A percentile compares a stretch with the other conserved stretches of the same genome.
Evolutionary conservation across 2,329 filamentous ascomycete species (phyloP).

Genomic region (Teratosphaeria zuluensis): DNA sequence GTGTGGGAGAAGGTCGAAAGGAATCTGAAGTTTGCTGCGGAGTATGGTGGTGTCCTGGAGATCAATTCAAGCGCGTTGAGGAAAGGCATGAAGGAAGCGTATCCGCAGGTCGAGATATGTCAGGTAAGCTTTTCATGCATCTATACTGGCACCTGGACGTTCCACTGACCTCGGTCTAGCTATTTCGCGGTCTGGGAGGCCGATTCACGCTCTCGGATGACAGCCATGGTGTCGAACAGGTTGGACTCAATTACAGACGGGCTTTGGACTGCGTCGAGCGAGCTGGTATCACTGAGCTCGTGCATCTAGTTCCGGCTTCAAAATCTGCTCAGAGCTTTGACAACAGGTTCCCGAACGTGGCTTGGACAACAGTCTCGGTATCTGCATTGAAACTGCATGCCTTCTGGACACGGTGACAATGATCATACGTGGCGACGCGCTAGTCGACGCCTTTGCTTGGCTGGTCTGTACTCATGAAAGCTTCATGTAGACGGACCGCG

Average conservation of each 20-base stretch:
- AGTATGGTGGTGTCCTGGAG: constrained; percentile 76
- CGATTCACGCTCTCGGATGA: constrained; percentile 89
- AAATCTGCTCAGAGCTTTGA: constrained; percentile 17
- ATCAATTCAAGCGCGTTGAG: constrained; percentile 78
- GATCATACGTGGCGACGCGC: background rate
- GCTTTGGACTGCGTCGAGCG: constrained; percentile 61
- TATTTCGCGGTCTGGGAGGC: constrained; percentile 42
- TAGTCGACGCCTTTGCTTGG: background rate
- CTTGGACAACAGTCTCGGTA: constrained; percentile 13
- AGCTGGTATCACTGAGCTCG: constrained; percentile 53
- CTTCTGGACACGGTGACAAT: constrained; percentile 10
- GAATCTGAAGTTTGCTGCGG: constrained; percentile 61
- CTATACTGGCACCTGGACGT: background rate
- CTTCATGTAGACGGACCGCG: background rate
- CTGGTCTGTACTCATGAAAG: background rate
- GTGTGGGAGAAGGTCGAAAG: constrained; percentile 68
- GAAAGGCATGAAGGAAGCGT: constrained; percentile 85
- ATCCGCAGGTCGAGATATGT: constrained; percentile 71
- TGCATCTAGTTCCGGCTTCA: constrained; percentile 26
- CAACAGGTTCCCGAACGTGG: constrained; percentile 23
- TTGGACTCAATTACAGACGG: constrained; percentile 72
- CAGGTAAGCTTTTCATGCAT: constrained; percentile 42
- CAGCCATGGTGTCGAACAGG: constrained; percentile 78
- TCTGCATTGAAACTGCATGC: constrained; percentile 12
- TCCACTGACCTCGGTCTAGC: constrained; percentile 10